Evolutionary conservation across 495 filamentous ascomycete species (phyloP).

Genomic region (Neurospora intermedia): DNA sequence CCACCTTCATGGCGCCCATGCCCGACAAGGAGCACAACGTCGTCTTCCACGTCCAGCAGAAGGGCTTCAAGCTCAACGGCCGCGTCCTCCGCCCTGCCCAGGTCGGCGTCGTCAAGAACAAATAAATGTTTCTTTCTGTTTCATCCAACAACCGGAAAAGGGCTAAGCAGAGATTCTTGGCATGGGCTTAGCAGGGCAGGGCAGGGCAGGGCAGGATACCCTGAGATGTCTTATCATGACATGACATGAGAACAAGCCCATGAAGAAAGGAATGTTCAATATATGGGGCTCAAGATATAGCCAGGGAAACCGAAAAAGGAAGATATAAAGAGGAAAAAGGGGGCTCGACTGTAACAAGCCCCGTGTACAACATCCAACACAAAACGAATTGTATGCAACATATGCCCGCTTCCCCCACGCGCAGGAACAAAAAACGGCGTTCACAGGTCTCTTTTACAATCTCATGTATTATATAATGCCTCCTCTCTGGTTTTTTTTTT

Average conservation of each 20-base stretch:
- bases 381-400: neutral
- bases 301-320: neutral
- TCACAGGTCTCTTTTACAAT: neutral
- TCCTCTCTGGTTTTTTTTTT: neutral
- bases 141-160: neutral
- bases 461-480: neutral
- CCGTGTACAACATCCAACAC: neutral
- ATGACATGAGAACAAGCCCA: neutral
- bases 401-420: neutral
- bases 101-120: constrained; percentile 76
- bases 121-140: constrained; percentile 16
- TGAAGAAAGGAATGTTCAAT: neutral
- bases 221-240: neutral
- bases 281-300: neutral
- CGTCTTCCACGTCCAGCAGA: constrained; percentile 87
- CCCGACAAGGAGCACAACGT: constrained; percentile 77
- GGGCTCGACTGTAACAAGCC: neutral
- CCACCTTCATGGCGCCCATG: constrained; percentile 82
- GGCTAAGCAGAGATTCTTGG: constrained; percentile 1
- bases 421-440: neutral
- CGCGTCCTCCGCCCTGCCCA: constrained; percentile 83
- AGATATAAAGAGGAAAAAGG: neutral
- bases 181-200: neutral
- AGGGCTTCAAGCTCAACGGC: constrained; percentile 88
- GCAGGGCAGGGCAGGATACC: neutral